Percentiles rank a stretch among this genome's conserved stretches.
Evolutionary conservation across 2,329 filamentous ascomycete genomes (phyloP).

Genomic region (Diaporthe amygdali): DNA sequence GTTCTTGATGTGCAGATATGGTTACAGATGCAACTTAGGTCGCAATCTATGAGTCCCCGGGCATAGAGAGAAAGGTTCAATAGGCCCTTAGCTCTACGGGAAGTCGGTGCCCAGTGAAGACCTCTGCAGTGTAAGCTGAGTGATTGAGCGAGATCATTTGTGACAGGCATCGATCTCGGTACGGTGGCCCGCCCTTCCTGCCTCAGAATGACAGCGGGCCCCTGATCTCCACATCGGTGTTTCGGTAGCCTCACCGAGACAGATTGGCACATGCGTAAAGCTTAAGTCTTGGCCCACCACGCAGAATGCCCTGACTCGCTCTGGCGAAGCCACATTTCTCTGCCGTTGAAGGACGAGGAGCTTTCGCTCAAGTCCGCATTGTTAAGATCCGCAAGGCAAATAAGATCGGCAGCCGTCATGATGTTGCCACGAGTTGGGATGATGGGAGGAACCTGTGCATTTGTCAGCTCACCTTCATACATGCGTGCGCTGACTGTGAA

Average conservation of each 20-base stretch:
- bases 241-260: conserved; percentile 10
- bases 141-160: not conserved
- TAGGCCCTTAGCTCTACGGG: not conserved
- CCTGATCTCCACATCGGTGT: conserved; percentile 15
- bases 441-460: not conserved
- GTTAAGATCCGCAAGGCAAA: not conserved
- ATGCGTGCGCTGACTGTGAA: too few species aligned
- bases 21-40: not conserved
- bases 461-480: not conserved
- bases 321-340: not conserved
- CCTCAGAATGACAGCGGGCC: not conserved
- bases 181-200: not conserved
- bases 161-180: not conserved
- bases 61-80: not conserved
- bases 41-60: not conserved
- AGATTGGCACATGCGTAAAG: conserved; percentile 7
- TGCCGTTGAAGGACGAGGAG: not conserved
- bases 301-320: not conserved
- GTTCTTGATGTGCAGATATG: not conserved
- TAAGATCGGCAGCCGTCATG: conserved; percentile 6
- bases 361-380: not conserved
- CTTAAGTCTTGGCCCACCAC: conserved; percentile 5
- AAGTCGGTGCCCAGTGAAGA: not conserved
- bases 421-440: not conserved
- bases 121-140: not conserved